Evolutionary conservation across 805 yeast species (phyloP), one percentile per base, ranked within the genome.

Genomic region (Maudiozyma saulgeensis): DNA sequence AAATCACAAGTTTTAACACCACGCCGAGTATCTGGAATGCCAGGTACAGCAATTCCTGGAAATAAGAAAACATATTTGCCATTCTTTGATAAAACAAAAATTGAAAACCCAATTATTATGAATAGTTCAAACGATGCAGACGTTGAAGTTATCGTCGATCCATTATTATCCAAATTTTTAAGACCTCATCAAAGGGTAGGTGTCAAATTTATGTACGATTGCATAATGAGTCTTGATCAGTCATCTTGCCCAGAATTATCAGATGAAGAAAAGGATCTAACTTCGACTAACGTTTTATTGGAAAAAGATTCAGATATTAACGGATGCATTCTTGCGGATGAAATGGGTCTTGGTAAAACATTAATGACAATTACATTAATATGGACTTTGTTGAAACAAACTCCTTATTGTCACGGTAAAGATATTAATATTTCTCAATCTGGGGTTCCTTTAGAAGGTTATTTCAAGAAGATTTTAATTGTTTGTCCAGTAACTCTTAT

Each of bases 261-360:
- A 2, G 42, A 31, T 28, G 38, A 15, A 9, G 37, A 21, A 11
- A 37, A 35, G 1, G 43, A 8, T 9, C 50, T 48, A n/a, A 19
- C 45, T 7, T 52, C 56, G 1, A 28, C 56, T 2, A 50, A 59
- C 31, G 8, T 54, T 2, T 19, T 54, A 15, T 46, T 61, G 25
- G 62, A 64, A 16, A 48, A 51, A 8, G 66, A 63, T 47, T 49
- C 57, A 7, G 63, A 59, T 43, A 55, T 67, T 16, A 56, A 67
- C 41, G 98, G 99, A 0, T 90, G 91, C 2, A 68, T 93, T 5
- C 66, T 93, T 41, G 99, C 99, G 0, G 99, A 93, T 66, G 98
- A 91, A 58, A 93, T 93, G 99, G 99, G 99, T 0, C 70, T 93
- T 16, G 96, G 96, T 2, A 86, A 86, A 59, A 90, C 98, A 0